A percentile compares a stretch with the other conserved stretches of the same genome.
Evolutionary conservation across 2,329 filamentous ascomycete genomes (phyloP).

Genomic region (Monilinia fructigena): DNA sequence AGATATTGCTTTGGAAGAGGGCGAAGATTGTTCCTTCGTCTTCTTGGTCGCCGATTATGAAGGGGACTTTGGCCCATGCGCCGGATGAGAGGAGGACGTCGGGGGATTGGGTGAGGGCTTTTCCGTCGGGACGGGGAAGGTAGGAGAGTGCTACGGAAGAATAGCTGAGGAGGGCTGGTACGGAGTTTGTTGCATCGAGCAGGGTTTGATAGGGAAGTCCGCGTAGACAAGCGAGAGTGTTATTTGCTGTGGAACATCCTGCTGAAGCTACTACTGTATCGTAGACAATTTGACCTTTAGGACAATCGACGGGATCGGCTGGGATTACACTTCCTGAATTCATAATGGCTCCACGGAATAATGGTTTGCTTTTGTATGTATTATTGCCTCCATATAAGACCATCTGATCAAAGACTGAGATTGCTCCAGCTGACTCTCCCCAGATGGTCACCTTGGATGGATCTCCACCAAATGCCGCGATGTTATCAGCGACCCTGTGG

Average conservation of each 20-base stretch:
- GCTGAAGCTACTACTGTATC: conserved; percentile 58
- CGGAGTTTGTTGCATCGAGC: conserved; percentile 65
- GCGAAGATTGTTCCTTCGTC: conserved; percentile 77
- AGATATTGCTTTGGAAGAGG: conserved; percentile 68
- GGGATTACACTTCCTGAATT: conserved; percentile 65
- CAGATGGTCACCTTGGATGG: conserved; percentile 46
- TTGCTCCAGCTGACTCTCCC: conserved; percentile 58
- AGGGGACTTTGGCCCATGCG: conserved; percentile 57
- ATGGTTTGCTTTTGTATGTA: conserved; percentile 69
- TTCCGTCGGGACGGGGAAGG: conserved; percentile 70
- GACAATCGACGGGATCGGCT: conserved; percentile 61
- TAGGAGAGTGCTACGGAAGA: conserved; percentile 69
- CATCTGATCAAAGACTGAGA: conserved; percentile 77
- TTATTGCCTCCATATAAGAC: conserved; percentile 69
- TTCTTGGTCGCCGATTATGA: conserved; percentile 73
- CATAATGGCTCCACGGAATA: conserved; percentile 80
- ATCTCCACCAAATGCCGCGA: conserved; percentile 70
- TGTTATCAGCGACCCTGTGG: conserved; percentile 63
- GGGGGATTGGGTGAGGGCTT: conserved; percentile 59
- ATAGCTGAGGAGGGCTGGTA: conserved; percentile 67
- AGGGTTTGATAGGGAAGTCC: conserved; percentile 57
- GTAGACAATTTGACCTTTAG: conserved; percentile 65
- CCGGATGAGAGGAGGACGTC: conserved; percentile 56
- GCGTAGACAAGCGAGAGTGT: conserved; percentile 67
- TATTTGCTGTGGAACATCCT: conserved; percentile 57